Conservation (phyloP, 768 basidiomycete species). For the Candolleomyces eurysporus region DNA sequence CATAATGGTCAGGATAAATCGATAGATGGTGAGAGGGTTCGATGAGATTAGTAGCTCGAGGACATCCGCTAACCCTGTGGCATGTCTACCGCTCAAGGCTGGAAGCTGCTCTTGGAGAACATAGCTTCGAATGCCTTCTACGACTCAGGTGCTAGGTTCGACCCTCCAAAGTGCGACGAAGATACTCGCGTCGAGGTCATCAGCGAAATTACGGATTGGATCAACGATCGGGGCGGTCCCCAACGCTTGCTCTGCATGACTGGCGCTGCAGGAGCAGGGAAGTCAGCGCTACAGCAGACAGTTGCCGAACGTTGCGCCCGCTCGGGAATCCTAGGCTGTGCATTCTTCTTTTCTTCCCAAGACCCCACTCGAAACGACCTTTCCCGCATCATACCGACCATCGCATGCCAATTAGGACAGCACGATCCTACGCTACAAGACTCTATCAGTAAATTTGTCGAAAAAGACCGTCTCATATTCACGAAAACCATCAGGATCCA, state of each 20-base stretch:
- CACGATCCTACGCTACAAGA: neutral
- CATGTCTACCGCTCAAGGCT: too few species aligned
- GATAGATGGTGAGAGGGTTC: too few species aligned
- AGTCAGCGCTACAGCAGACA: neutral
- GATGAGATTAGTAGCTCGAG: too few species aligned
- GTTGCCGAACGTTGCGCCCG: neutral
- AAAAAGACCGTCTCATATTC: neutral
- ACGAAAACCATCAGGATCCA: neutral
- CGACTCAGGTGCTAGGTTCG: neutral
- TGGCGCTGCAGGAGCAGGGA: slow-evolving; percentile 4
- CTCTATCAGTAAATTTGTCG: neutral
- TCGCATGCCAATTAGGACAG: slow-evolving; percentile 5
- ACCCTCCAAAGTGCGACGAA: neutral
- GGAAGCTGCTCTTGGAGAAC: too few species aligned
- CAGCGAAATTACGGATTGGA: neutral
- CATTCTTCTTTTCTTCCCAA: slow-evolving; percentile 1
- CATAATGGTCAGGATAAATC: too few species aligned
- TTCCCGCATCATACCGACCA: neutral
- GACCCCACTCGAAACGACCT: neutral
- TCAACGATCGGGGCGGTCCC: neutral
- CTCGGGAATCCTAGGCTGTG: neutral
- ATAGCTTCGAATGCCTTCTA: neutral
- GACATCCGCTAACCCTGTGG: too few species aligned
- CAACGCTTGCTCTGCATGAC: neutral
- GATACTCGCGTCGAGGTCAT: neutral